phyloP scores from a whole-genome alignment of 2,329 filamentous ascomycete species.

The Arthroderma sp. region DNA sequence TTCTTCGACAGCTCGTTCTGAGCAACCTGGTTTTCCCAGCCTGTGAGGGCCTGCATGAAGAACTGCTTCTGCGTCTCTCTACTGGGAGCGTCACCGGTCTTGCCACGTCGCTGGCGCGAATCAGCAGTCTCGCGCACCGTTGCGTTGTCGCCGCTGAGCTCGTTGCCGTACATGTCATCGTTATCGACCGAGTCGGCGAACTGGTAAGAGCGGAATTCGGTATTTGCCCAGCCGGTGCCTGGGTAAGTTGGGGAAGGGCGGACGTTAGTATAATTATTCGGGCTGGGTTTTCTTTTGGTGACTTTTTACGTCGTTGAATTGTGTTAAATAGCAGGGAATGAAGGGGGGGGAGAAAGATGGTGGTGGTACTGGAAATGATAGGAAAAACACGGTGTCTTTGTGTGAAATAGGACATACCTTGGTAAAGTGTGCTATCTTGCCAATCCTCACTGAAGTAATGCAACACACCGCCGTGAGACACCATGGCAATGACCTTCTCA shows the following conservation, averaged over 20 bases:
- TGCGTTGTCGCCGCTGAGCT: slow-evolving; percentile 27
- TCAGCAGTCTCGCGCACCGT: slow-evolving; percentile 29
- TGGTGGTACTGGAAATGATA: not conserved
- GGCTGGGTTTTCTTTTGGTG: slow-evolving; percentile 11
- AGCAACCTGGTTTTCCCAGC: slow-evolving; percentile 27
- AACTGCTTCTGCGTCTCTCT: slow-evolving; percentile 26
- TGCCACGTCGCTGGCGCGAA: slow-evolving; percentile 29
- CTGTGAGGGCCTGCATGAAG: slow-evolving; percentile 27
- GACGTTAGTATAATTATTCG: slow-evolving; percentile 12
- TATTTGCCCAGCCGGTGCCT: slow-evolving; percentile 64
- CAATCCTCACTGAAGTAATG: slow-evolving; percentile 80
- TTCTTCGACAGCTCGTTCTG: slow-evolving; percentile 3
- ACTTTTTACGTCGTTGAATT: slow-evolving; percentile 8
- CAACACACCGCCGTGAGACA: slow-evolving; percentile 71
- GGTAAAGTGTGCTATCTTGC: slow-evolving; percentile 42
- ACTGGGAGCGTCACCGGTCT: slow-evolving; percentile 18
- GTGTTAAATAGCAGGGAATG: slow-evolving; percentile 1
- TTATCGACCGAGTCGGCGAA: slow-evolving; percentile 43
- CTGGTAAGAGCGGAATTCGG: slow-evolving; percentile 55
- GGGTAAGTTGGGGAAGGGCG: slow-evolving; percentile 9
- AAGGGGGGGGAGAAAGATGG: slow-evolving; percentile 1
- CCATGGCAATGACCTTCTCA: slow-evolving; percentile 58
- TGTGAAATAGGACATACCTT: slow-evolving; percentile 23
- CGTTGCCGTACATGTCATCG: slow-evolving; percentile 30
- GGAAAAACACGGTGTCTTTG: not conserved